phyloP scores from a whole-genome alignment of 805 yeast genomes.

The Danielozyma ontarioensis region DNA sequence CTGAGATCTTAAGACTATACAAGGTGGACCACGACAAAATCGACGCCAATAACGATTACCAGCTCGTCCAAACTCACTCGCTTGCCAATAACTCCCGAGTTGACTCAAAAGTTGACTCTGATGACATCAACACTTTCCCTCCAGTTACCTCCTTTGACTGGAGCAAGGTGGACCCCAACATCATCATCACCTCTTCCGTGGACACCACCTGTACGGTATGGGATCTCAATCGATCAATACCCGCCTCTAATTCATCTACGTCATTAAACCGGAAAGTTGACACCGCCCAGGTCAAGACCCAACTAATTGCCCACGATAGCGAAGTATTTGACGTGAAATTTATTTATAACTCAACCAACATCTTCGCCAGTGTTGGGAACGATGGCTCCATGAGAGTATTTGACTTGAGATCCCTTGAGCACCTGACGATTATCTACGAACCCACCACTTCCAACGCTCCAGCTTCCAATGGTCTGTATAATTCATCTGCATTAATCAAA shows the following conservation, averaged over 20 bases:
- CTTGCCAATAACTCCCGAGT: constrained; percentile 36
- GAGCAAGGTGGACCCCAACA: constrained; percentile 66
- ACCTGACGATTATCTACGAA: constrained; percentile 91
- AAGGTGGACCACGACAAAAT: constrained; percentile 43
- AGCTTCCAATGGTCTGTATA: constrained; percentile 5
- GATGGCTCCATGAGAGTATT: constrained; percentile 94
- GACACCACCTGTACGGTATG: constrained; percentile 97
- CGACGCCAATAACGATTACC: constrained; percentile 32
- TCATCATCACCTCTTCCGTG: constrained; percentile 78
- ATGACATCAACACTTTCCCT: constrained; percentile 53
- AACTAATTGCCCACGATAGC: constrained; percentile 91
- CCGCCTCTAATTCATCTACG: constrained; percentile 2
- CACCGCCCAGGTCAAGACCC: constrained; percentile 75
- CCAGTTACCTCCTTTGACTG: constrained; percentile 95
- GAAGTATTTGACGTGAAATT: constrained; percentile 93
- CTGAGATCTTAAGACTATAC: constrained; percentile 69
- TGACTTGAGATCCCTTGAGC: constrained; percentile 84
- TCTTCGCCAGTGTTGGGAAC: constrained; percentile 90
- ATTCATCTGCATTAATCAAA: constrained; percentile 60
- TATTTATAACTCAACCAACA: constrained; percentile 62
- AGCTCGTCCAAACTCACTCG: constrained; percentile 36
- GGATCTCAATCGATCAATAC: constrained; percentile 54
- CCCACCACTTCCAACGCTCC: constrained; percentile 27
- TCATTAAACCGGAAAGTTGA: constrained; percentile 19
- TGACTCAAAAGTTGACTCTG: constrained; percentile 39